Base-by-base conservation (phyloP, 2,329 filamentous ascomycete species). In the Verticillium zaregamsianum region DNA sequence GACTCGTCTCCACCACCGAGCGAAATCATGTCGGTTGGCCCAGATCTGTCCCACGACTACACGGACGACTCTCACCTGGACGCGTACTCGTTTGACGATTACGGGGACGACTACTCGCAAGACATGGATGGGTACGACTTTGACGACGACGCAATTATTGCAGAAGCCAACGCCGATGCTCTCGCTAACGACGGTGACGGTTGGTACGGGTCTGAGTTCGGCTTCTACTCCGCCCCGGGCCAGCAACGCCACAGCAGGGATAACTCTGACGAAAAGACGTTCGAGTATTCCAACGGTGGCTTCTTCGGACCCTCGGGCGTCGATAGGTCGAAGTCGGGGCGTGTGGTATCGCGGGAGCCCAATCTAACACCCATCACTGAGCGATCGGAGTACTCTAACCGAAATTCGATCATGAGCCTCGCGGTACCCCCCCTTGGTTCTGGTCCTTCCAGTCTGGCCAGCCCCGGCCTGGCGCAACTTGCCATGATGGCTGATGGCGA, bases 301-400 rank as follows among this genome's bases (percentile, higher is more conserved):
- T 97, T 92, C 75, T 98, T 98, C 71, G 92, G 92, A 1, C 86
- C 90, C 0, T 87, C 89, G 23, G 89, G 89, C 2, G 76, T 89
- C 17, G 83, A 88, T 62, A 86, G 92, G 39, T 89, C 83, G 65
- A 86, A 86, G 60, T 95, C 90, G 66, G 93, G 91, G 23, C 86
- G 88, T 15, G 82, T 88, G 59, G 86, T 89, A 33, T 90, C 91
- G 23, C 86, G 90, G 49, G 94, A 97, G 72, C 94, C 95, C 1
- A 97, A 95, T 69, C 79, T 99, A 57, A 98, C 95, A 1, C 95
- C 95, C 6, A 98, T 99, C 68, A 98, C 94, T 0, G 95, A 98
- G 73, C 86, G 93, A 14, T 96, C 92, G 63, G 95, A 99, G 75
- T 97, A 96, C 79, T 97, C 92, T 52, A 97, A 96, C 63, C 87